These are phyloP conservation scores for Pichia sp. DNA, from an alignment of 1,139 yeast species.

Conservation along the genomic window DNA sequence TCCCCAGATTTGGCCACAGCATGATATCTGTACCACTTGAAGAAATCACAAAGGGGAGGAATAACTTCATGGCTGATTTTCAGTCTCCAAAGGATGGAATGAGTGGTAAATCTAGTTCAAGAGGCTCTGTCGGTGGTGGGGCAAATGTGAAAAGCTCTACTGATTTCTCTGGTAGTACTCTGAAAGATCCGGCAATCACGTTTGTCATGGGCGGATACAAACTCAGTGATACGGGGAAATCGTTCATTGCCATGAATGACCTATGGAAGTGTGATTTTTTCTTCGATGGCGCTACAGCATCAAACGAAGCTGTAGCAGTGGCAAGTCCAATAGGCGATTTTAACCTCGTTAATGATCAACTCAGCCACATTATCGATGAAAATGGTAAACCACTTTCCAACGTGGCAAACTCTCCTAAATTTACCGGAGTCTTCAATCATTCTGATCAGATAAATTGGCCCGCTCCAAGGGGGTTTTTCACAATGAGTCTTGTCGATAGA, in stretches of 20 bases:
- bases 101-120: background rate
- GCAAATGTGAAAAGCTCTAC: too few species aligned
- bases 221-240: conserved; percentile 13
- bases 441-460: conserved; percentile 24
- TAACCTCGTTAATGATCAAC: conserved; percentile 15
- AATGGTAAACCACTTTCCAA: conserved; percentile 9
- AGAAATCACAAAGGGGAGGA: too few species aligned
- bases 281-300: conserved; percentile 25
- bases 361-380: conserved; percentile 15
- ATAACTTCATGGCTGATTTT: background rate
- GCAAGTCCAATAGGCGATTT: conserved; percentile 26
- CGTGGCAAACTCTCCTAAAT: conserved; percentile 6
- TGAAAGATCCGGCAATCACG: conserved; percentile 23
- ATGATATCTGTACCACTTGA: conserved; percentile 29
- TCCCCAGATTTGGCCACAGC: conserved; percentile 42
- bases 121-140: too few species aligned
- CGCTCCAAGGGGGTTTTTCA: conserved; percentile 25
- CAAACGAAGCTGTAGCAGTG: conserved; percentile 23
- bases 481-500: conserved; percentile 15
- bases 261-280: conserved; percentile 41
- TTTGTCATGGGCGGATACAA: conserved; percentile 40
- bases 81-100: background rate
- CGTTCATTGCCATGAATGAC: conserved; percentile 36
- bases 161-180: background rate
- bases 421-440: conserved; percentile 23